These are phyloP conservation scores for Silene coronaria DNA, from an alignment of 179 eudicot genomes.

Conservation along the genomic window DNA sequence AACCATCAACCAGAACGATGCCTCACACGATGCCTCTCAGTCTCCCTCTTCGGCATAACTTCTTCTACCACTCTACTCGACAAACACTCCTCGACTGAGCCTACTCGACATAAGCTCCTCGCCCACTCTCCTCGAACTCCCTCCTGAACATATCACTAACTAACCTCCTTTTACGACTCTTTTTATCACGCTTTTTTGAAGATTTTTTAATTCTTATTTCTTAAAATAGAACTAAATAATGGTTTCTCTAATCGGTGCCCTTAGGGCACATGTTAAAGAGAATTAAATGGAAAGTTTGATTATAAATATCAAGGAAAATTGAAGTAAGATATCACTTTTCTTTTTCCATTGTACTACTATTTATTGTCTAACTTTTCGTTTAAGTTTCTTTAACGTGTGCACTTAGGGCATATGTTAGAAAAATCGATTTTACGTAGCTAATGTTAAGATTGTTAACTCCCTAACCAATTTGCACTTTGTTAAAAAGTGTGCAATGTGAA, in stretches of 20 bases:
- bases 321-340: no score
- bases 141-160: neutral
- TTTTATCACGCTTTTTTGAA: neutral
- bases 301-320: no score
- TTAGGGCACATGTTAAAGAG: no score
- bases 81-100: no score
- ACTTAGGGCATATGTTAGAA: neutral
- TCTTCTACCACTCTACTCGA: neutral
- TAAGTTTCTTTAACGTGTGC: no score
- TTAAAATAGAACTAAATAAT: no score
- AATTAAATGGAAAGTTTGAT: no score
- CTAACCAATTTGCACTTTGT: neutral
- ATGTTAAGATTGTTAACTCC: neutral
- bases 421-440: neutral
- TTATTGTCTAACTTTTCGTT: no score
- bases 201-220: neutral
- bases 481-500: no score
- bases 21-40: neutral
- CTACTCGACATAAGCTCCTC: neutral
- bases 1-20: neutral
- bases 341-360: no score
- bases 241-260: no score
- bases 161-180: neutral
- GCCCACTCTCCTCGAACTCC: neutral
- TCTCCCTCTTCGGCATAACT: neutral